Evolutionary conservation across 179 eudicot species (phyloP).

Genomic region (Spergularia azorica): DNA sequence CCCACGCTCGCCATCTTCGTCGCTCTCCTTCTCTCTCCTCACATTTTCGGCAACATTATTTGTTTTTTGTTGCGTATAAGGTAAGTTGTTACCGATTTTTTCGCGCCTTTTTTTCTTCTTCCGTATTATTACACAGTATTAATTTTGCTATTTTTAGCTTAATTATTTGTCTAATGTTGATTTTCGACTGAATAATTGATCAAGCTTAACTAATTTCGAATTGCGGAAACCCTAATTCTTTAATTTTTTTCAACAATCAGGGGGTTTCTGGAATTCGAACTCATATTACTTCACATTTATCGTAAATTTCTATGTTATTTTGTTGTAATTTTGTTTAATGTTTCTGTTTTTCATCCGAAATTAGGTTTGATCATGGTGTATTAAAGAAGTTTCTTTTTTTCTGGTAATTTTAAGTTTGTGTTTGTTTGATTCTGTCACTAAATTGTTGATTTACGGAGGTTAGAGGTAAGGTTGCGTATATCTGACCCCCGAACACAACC

Average conservation of each 20-base stretch:
- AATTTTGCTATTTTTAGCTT: slow-evolving; percentile 18
- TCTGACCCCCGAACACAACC: background rate
- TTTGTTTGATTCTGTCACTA: background rate
- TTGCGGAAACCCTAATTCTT: slow-evolving; percentile 20
- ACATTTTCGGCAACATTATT: background rate
- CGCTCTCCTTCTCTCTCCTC: too few relatives aligned
- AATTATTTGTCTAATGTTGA: background rate
- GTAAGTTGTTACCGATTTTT: slow-evolving; percentile 8
- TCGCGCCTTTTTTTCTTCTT: background rate
- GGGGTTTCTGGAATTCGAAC: background rate
- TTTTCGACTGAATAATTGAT: background rate
- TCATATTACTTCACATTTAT: too few relatives aligned
- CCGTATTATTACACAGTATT: background rate
- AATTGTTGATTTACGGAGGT: background rate
- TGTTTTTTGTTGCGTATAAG: background rate
- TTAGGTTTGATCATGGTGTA: slow-evolving; percentile 2
- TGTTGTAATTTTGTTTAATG: too few relatives aligned
- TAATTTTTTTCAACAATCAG: background rate
- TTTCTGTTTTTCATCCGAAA: background rate
- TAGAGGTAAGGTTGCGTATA: background rate
- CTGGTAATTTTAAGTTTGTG: background rate
- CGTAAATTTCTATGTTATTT: too few relatives aligned
- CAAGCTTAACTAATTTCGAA: background rate
- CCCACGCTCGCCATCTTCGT: too few relatives aligned
- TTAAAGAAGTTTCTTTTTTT: background rate